Evolutionary conservation across 768 basidiomycete genomes (phyloP).

Genomic region (Hysterangium stoloniferum): DNA sequence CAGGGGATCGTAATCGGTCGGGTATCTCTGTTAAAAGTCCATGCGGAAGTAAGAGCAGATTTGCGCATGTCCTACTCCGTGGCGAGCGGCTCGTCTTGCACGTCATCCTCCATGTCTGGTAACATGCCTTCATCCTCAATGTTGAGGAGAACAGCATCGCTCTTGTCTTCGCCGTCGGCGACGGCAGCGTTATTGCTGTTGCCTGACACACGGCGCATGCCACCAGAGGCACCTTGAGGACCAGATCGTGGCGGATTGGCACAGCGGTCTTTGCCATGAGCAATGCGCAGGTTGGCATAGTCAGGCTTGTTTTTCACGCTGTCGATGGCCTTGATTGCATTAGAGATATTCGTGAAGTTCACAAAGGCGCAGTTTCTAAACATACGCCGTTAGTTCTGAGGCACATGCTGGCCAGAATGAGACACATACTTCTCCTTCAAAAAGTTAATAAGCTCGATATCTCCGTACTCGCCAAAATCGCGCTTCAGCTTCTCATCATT

Average conservation of each 20-base stretch:
- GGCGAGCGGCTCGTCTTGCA: not conserved
- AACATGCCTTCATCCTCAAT: constrained; percentile 4
- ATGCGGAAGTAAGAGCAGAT: not conserved
- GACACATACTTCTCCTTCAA: constrained; percentile 79
- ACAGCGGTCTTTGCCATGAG: constrained; percentile 94
- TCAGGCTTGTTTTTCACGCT: constrained; percentile 88
- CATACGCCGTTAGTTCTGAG: constrained; percentile 1
- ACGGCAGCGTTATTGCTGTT: constrained; percentile 7
- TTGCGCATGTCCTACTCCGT: not conserved
- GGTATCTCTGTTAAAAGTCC: not conserved
- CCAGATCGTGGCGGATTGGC: constrained; percentile 86
- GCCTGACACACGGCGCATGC: constrained; percentile 11
- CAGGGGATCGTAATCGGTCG: constrained; percentile 6
- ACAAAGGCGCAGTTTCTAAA: constrained; percentile 89
- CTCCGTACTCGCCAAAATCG: constrained; percentile 94
- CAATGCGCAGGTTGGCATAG: constrained; percentile 81
- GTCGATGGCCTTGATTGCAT: constrained; percentile 98
- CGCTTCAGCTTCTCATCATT: constrained; percentile 82
- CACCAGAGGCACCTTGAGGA: constrained; percentile 8
- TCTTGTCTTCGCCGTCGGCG: constrained; percentile 2
- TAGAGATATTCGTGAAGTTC: constrained; percentile 91
- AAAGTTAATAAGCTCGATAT: constrained; percentile 95
- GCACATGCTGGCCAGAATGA: not conserved
- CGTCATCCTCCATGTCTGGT: constrained; percentile 8
- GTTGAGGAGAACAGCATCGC: constrained; percentile 11